These are phyloP conservation scores for Cymodocea nodosa DNA, from an alignment of 116 monocot species.

Conservation along the genomic window DNA sequence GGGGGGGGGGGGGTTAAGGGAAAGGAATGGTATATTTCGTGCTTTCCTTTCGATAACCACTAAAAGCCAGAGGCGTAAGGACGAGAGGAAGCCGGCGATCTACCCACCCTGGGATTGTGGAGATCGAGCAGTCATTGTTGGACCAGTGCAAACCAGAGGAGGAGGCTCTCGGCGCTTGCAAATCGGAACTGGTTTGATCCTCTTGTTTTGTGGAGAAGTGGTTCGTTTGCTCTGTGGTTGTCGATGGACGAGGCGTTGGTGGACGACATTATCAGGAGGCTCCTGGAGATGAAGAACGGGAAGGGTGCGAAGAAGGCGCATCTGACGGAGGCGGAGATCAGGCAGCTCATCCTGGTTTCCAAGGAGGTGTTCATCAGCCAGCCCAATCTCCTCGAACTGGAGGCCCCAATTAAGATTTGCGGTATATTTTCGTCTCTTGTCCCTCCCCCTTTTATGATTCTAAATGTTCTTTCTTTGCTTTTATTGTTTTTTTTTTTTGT, in stretches of 20 bases:
- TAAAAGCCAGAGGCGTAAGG: neutral
- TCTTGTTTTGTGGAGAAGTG: too few species aligned
- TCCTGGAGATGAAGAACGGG: constrained; percentile 14
- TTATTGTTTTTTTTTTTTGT: neutral
- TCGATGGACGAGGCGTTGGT: constrained; percentile 18
- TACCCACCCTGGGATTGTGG: too few species aligned
- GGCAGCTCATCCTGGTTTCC: constrained; percentile 43
- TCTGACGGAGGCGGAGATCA: constrained; percentile 46
- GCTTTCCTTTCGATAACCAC: neutral
- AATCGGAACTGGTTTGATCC: too few species aligned
- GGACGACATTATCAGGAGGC: constrained; percentile 18
- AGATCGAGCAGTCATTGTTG: too few species aligned
- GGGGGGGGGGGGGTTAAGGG: too few species aligned
- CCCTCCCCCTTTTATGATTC: neutral
- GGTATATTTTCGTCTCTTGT: constrained; percentile 16
- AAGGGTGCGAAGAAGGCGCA: constrained; percentile 26
- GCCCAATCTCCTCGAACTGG: constrained; percentile 57
- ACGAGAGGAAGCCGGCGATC: too few species aligned
- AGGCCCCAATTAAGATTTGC: constrained; percentile 85
- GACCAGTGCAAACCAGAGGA: too few species aligned
- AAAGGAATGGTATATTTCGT: neutral
- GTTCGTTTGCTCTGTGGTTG: neutral
- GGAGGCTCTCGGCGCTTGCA: too few species aligned
- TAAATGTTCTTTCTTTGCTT: neutral
- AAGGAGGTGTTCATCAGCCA: constrained; percentile 53